Evolutionary conservation across 495 filamentous ascomycete species (phyloP), one percentile per base, ranked within the genome.

Genomic region (Viridothelium virens): DNA sequence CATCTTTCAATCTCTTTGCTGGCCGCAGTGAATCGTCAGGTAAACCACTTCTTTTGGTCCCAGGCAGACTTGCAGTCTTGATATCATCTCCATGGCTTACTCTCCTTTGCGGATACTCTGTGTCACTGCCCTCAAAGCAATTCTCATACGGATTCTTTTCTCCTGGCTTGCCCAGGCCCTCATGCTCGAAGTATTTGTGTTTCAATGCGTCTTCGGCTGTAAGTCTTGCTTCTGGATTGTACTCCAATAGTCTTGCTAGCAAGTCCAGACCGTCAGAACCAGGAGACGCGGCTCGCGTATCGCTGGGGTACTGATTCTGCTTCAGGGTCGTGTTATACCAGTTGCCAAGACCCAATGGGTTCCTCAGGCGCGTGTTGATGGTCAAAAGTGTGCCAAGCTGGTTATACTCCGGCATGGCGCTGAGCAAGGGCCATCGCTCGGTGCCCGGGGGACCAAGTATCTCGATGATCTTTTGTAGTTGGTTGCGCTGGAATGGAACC

Each of bases 391-490:
- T 84, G n/a, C 81, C 77, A 0, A 97, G 79, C 67, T 96, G 89
- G 11, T 74, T 73, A 69, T 88, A 93, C 76, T 98, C 95, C 2
- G 88, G 89, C 85, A 92, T 93, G 56, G 84, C 83, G 0, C 82
- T 79, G 14, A 98, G 79, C 37, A 91, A 82, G 0, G 91, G 90
- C 94, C 94, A 99, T 33, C 86, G 82, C 41, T 96, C 91, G 74
- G 93, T 93, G 38, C 84, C 89, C 0, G 95, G 94, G 71, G 93
- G 76, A 48, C 94, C 94, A 76, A 97, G 87, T 65, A 98, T 90
- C 71, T 97, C 95, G 36, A 95, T 91, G 65, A 98, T 98, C 75
- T 96, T 97, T 73, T 91, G 90, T 91, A 98, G 96, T 78, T 98
- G 94, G 72, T 97, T 96, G 34, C 92, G 86, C 76, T 98, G 94